Evolutionary conservation across 805 yeast genomes (phyloP).

Genomic region (Candida sanyiensis): DNA sequence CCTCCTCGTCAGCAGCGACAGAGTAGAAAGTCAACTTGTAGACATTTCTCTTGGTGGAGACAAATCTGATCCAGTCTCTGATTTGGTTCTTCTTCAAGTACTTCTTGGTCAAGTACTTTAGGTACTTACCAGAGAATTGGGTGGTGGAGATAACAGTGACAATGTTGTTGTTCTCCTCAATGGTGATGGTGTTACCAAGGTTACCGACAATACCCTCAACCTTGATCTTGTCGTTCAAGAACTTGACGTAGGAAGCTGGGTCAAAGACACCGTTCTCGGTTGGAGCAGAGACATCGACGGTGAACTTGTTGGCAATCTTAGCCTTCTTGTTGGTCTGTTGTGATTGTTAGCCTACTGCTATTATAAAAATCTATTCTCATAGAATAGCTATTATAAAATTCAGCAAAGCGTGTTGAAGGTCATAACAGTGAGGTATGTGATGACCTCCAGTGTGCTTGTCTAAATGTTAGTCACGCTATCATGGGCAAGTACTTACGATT

Average conservation of each 20-base stretch:
- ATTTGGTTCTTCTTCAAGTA: slow-evolving; percentile 99
- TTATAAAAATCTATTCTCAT: slow-evolving; percentile 22
- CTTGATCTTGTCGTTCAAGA: slow-evolving; percentile 98
- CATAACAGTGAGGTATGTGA: slow-evolving; percentile 6
- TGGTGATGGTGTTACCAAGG: slow-evolving; percentile 92
- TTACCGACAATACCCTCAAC: slow-evolving; percentile 94
- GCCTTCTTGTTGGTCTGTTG: slow-evolving; percentile 73
- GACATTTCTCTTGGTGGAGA: slow-evolving; percentile 89
- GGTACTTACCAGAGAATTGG: slow-evolving; percentile 99
- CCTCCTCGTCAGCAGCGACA: slow-evolving; percentile 95
- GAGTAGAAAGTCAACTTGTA: slow-evolving; percentile 99
- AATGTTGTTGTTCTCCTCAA: slow-evolving; percentile 83
- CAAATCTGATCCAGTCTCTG: slow-evolving; percentile 99
- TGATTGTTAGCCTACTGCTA: slow-evolving; percentile 71
- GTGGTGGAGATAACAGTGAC: slow-evolving; percentile 84
- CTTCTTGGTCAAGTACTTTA: slow-evolving; percentile 99
- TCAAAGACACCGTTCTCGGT: slow-evolving; percentile 96
- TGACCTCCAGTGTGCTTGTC: slow-evolving; percentile 24
- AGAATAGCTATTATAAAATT: slow-evolving; percentile 29
- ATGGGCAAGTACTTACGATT: slow-evolving; percentile 60
- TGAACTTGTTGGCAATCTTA: slow-evolving; percentile 81
- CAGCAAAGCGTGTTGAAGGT: slow-evolving; percentile 24
- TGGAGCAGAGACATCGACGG: slow-evolving; percentile 95
- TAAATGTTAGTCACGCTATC: slow-evolving; percentile 21
- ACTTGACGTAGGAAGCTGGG: slow-evolving; percentile 96